Base-by-base conservation (phyloP, 2,329 filamentous ascomycete genomes). In the Septoria linicola region DNA sequence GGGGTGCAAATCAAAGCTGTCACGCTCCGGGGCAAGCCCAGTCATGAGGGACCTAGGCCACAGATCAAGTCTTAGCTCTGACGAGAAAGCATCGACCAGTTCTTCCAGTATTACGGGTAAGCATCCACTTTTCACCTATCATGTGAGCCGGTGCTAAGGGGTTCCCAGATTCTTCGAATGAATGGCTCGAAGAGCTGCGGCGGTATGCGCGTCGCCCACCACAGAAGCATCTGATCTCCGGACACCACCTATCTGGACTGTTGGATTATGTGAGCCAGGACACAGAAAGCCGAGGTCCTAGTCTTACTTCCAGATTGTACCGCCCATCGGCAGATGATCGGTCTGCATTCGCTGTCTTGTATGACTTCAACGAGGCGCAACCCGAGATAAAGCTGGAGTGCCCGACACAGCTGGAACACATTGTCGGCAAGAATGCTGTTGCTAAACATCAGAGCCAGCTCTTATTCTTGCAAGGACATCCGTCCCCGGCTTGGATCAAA, bases 401-500 rank as follows among this genome's bases (percentile, higher is more conserved):
- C 14, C 34, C 34, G 14, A 8, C 6, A 7, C 11, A n/a, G 10
- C 16, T 36, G 17, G 17, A 41, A 10, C n/a, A 27, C 11, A 17
- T 30, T 10, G 19, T 17, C 20, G 7, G n/a, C 11, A 13, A 14
- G 41, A 31, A 19, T 27, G 4, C 25, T 6, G 8, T 11, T 30
- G 41, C 41, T 8, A 6, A 3, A 23, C 13, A 13, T 8, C 40
- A 51, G 17, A 40, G 20, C n/a, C 40, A 45, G 21, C 32, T 51
- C 6, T 21, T 51, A 3, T 27, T 51, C 34, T n/a, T 51, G 19
- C 41, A 23, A 21, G 48, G 48, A 30, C 25, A 51, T 21, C 40
- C 41, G 7, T 44, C 40, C 8, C 41, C 40, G 31, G 41, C 10
- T 10, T 51, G 48, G 41, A 21, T 51, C 3, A 16, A 8, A 2